Evolutionary conservation across 2,329 filamentous ascomycete species (phyloP).

Genomic region (Hypoxylon sp.): DNA sequence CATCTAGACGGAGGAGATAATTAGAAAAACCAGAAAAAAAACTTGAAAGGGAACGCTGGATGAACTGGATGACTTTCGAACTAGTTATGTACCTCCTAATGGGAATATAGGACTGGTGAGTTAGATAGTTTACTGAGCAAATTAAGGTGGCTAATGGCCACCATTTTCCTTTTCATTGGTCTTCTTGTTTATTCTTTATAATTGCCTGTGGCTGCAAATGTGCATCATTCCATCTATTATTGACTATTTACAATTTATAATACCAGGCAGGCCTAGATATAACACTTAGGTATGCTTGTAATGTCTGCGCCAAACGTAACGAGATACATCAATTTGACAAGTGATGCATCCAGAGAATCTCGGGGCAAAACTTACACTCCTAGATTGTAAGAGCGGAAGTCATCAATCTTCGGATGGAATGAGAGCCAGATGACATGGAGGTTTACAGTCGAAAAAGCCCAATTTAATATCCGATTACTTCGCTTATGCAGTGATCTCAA

Average conservation of each 20-base stretch:
- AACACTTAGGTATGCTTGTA: background rate
- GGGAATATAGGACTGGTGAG: slow-evolving; percentile 43
- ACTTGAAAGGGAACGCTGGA: slow-evolving; percentile 49
- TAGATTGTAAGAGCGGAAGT: slow-evolving; percentile 10
- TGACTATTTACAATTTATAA: background rate
- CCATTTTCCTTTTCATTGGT: slow-evolving; percentile 48
- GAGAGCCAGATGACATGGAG: slow-evolving; percentile 60
- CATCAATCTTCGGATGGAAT: slow-evolving; percentile 59
- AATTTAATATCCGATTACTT: slow-evolving; percentile 49
- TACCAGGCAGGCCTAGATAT: background rate
- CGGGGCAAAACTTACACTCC: slow-evolving; percentile 18
- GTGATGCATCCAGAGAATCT: slow-evolving; percentile 29
- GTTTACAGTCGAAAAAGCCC: slow-evolving; percentile 48
- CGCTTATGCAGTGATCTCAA: background rate
- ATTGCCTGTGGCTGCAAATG: slow-evolving; percentile 9
- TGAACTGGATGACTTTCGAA: slow-evolving; percentile 48
- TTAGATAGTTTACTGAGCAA: slow-evolving; percentile 54
- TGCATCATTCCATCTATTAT: background rate
- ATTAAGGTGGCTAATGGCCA: slow-evolving; percentile 39
- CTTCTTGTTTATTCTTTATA: background rate
- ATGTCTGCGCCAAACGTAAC: slow-evolving; percentile 25
- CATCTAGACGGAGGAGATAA: slow-evolving; percentile 23
- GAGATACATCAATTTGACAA: slow-evolving; percentile 17
- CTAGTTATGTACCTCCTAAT: slow-evolving; percentile 37
- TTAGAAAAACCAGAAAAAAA: slow-evolving; percentile 46